These are phyloP conservation scores for Quercus robur DNA, from an alignment of 306 rosid genomes.

Conservation along the genomic window DNA sequence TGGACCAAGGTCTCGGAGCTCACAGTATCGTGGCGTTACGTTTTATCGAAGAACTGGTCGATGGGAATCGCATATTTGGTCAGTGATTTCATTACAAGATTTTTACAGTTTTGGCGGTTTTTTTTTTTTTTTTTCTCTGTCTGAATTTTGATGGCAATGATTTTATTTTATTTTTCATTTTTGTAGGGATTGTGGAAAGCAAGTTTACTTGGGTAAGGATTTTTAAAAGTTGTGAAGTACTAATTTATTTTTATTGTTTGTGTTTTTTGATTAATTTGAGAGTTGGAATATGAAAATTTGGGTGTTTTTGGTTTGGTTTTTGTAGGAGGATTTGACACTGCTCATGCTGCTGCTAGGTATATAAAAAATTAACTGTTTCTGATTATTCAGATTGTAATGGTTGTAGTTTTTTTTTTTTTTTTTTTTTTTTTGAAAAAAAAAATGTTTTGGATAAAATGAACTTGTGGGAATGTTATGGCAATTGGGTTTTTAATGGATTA, in stretches of 20 bases:
- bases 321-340: constrained; percentile 90
- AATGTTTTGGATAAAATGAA: neutral
- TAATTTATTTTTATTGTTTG: neutral
- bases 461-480: neutral
- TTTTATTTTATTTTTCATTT: neutral
- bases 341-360: constrained; percentile 91
- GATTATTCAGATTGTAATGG: neutral
- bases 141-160: neutral
- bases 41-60: constrained; percentile 88
- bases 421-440: neutral
- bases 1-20: constrained; percentile 90
- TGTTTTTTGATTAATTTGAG: neutral
- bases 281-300: neutral
- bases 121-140: neutral
- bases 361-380: neutral
- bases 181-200: constrained; percentile 88
- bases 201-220: constrained; percentile 84
- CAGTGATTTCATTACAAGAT: neutral
- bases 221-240: neutral
- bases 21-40: constrained; percentile 95
- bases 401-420: neutral
- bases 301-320: neutral
- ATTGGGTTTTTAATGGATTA: constrained; percentile 14
- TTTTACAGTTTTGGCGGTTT: neutral
- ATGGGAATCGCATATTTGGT: constrained; percentile 99